Base-by-base conservation (phyloP, 2,329 filamentous ascomycete species). In the Aspergillus thermomutatus region DNA sequence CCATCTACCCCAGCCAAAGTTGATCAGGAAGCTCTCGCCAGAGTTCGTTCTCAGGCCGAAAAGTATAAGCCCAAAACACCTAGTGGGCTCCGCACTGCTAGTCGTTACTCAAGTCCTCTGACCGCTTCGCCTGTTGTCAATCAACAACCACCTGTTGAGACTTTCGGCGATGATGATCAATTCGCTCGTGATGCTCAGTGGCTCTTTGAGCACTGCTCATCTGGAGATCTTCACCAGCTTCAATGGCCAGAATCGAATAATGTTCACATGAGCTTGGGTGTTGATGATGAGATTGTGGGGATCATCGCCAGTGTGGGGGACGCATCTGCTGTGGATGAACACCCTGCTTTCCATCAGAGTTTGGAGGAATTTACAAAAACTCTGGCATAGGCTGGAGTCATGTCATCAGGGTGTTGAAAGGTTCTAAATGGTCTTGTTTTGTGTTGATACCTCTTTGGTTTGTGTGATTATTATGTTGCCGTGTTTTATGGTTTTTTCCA, bases 11-110 rank as follows among this genome's bases (percentile, higher is more conserved):
- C 66, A 17, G 60, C 61, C 9, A 64, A 64, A 28, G 51, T 64
- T 49, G 65, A 69, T 28, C 60, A 63, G 9, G 60, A 65, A 17
- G 70, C 71, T 19, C 67, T 76, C n/a, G 72, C 66, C n/a, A 70
- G 68, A 52, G 71, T 66, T 48, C 70, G 73, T 43, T 68, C 68
- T 45, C 69, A 70, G 47, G 73, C 73, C 2, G 70, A 77, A 58
- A 74, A 73, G 46, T 76, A 77, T 65, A 76, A 75, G 48, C 77
- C 77, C 0, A 75, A 75, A 57, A 73, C 69, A 5, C 75, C 75
- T 3, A 78, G 76, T 58, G 69, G 74, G 4, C 71, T 79, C 41
- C 73, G 75, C 46, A 70, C 72, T 46, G 61, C 71, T n/a, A 64
- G 65, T 49, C 65, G 65, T 11, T 69, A 68, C 46, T 61, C 66